These are phyloP conservation scores for Pseudogymnoascus verrucosus DNA, from an alignment of 2,329 filamentous ascomycete species.

Conservation along the genomic window DNA sequence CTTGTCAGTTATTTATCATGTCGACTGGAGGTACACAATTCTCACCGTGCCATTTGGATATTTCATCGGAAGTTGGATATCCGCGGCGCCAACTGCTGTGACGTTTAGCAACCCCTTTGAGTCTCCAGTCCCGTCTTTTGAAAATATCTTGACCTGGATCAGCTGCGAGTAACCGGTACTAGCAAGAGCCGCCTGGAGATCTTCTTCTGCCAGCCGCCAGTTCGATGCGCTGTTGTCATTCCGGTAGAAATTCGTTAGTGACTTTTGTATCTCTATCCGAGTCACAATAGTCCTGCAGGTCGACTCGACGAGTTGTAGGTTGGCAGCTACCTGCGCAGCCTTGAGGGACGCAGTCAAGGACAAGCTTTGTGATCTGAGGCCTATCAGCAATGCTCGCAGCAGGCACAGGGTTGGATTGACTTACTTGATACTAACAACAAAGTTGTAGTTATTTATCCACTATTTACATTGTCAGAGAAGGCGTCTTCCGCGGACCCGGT, in stretches of 20 bases:
- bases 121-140: conserved; percentile 54
- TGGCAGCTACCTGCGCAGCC: conserved; percentile 69
- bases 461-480: conserved; percentile 19
- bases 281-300: conserved; percentile 66
- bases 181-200: conserved; percentile 62
- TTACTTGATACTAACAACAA: conserved; percentile 48
- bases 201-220: conserved; percentile 53
- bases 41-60: conserved; percentile 43
- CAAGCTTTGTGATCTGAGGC: conserved; percentile 48
- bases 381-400: conserved; percentile 11
- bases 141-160: conserved; percentile 66
- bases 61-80: conserved; percentile 55
- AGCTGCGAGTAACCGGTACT: conserved; percentile 46
- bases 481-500: conserved; percentile 12
- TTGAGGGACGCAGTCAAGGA: conserved; percentile 79
- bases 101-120: conserved; percentile 53
- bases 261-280: conserved; percentile 49
- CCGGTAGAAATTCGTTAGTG: conserved; percentile 41
- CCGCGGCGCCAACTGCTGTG: conserved; percentile 42
- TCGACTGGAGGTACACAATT: not conserved
- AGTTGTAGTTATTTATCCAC: conserved; percentile 53
- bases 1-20: not conserved
- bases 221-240: conserved; percentile 49
- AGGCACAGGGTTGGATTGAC: conserved; percentile 3
- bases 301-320: conserved; percentile 71